Evolutionary conservation across 352 stramenopile species (phyloP), one percentile per base, ranked within the genome.

Genomic region (Globisporangium okanoganense): DNA sequence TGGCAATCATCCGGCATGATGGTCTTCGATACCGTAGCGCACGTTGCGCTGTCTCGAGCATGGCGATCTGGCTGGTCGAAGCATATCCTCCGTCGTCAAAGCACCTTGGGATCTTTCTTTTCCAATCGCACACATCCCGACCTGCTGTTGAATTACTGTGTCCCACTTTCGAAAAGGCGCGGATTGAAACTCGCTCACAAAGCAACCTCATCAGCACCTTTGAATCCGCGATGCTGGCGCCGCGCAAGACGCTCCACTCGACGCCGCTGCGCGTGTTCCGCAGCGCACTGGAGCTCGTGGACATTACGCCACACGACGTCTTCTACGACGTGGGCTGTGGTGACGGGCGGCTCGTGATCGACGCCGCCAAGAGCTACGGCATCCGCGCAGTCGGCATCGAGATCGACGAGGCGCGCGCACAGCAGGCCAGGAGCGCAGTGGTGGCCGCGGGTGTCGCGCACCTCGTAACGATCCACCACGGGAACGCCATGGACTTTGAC

Each of bases 311-410:
- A 2, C 49, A 31, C 10, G 82, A 94, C 56, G 76, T 92, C 31
- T 69, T 94, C 20, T 90, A 85, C 61, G 85, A 94, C 58, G 56
- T 94, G n/a, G 85, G 85, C 31, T 94, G 85, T 31, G 85, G 85
- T 3, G 85, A 94, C 47, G 85, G 85, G 1, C 78, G 85, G 1
- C 73, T 90, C 33, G 70, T 92, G 22, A 62, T 94, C 16, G 76
- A 82, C 44, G 85, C 85, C 12, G 82, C 82, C 9, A 56, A 52
- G 6, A 60, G 56, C 36, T 72, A 81, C 48, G 70, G 73, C 29
- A 77, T 92, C 22, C 76, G 76, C n/a, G 70, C 75, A 0, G 64
- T 88, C 8, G 82, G 84, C 55, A 83, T 91, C 47, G 78, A 91
- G 60, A 91, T 94, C 60, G 70, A 90, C 54, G 52, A 58, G 1